Conservation (phyloP, 257 asterid species). For the Buddleja alternifolia region DNA sequence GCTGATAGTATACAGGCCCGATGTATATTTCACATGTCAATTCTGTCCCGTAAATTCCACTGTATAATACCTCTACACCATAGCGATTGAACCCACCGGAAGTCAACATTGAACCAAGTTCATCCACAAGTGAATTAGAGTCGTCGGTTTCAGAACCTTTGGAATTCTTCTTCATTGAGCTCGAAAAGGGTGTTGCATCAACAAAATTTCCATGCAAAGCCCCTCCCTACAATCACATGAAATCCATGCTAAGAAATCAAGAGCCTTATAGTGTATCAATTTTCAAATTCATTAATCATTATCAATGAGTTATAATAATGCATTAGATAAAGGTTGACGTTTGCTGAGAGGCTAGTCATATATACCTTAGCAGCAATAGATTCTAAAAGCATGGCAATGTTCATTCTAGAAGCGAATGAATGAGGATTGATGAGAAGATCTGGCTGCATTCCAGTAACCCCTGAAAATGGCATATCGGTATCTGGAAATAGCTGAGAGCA, state of each 20-base stretch:
- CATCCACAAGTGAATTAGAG: conserved; percentile 69
- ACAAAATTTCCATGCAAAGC: conserved; percentile 81
- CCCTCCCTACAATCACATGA: conserved; percentile 69
- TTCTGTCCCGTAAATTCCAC: conserved; percentile 93
- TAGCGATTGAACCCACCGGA: conserved; percentile 86
- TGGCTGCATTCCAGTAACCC: conserved; percentile 88
- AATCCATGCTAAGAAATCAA: conserved; percentile 1
- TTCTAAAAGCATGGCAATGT: conserved; percentile 96
- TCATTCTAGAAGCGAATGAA: conserved; percentile 98
- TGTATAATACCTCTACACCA: conserved; percentile 83
- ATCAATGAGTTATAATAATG: not conserved
- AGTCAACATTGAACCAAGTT: conserved; percentile 72
- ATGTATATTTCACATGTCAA: conserved; percentile 88
- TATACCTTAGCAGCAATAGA: conserved; percentile 97
- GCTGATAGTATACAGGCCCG: conserved; percentile 97
- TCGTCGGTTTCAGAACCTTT: conserved; percentile 56
- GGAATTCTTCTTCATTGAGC: conserved; percentile 43
- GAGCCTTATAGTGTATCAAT: not conserved
- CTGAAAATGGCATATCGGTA: conserved; percentile 94
- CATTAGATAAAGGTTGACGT: conserved; percentile 13
- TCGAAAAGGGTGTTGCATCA: conserved; percentile 88
- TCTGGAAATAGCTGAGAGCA: conserved; percentile 98
- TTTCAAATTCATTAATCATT: not conserved
- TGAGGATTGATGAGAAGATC: conserved; percentile 99
- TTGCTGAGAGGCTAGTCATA: too few relatives aligned